Conservation (phyloP, 306 rosid genomes). For the Prinsepia uniflora region DNA sequence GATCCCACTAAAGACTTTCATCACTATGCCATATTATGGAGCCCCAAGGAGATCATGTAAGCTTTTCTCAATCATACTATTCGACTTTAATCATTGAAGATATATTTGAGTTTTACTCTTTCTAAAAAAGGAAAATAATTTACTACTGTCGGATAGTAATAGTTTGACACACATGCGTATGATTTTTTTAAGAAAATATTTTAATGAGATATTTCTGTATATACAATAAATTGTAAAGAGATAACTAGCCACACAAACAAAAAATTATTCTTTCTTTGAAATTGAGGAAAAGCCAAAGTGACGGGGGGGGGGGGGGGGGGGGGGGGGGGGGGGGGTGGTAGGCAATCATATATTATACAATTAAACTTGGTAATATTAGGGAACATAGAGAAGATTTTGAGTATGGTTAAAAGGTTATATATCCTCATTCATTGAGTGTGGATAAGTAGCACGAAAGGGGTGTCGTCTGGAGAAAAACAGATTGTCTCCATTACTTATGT, state of each 20-base stretch:
- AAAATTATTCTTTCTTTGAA: constrained; percentile 8
- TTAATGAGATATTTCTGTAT: too few relatives aligned
- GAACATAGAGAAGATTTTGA: too few relatives aligned
- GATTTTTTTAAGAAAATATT: background rate
- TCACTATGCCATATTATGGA: constrained; percentile 89
- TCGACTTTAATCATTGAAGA: too few relatives aligned
- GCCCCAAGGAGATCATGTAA: constrained; percentile 82
- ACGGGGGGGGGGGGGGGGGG: background rate
- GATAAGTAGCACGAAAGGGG: background rate
- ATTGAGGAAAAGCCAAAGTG: constrained; percentile 11
- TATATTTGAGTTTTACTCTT: too few relatives aligned
- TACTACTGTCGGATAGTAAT: background rate
- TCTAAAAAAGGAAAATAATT: too few relatives aligned
- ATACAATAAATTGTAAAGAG: too few relatives aligned
- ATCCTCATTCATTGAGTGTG: background rate
- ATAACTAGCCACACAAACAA: too few relatives aligned
- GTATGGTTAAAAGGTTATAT: background rate
- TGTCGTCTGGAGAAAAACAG: background rate
- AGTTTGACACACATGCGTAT: background rate
- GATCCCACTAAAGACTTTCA: constrained; percentile 82
- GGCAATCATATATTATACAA: constrained; percentile 1
- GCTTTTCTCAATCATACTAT: constrained; percentile 6
- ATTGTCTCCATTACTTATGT: background rate
- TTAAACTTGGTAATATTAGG: background rate
- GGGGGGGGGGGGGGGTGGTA: background rate